Evolutionary conservation across 2,329 filamentous ascomycete genomes (phyloP).

Genomic region (Trichoderma sp.): DNA sequence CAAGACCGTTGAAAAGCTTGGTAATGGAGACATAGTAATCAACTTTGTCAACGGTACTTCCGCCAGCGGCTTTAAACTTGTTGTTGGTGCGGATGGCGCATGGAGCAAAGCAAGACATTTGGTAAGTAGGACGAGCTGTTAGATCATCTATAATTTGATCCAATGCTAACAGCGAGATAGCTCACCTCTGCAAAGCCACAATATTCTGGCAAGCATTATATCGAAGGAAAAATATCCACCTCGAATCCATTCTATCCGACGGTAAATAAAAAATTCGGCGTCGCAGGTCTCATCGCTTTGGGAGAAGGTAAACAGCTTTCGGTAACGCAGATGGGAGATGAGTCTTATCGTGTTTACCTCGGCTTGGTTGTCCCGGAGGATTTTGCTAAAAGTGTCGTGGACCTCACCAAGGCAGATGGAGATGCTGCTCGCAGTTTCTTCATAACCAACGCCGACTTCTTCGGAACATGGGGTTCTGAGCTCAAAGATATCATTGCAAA

Average conservation of each 20-base stretch:
- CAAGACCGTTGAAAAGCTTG: background rate
- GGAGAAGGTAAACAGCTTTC: constrained; percentile 9
- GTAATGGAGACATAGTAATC: constrained; percentile 40
- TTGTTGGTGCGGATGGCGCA: constrained; percentile 45
- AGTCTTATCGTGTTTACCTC: constrained; percentile 11
- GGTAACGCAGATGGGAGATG: background rate
- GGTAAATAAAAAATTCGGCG: background rate
- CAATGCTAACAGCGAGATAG: constrained; percentile 25
- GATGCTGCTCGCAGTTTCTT: background rate
- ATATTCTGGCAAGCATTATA: constrained; percentile 23
- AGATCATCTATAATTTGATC: background rate
- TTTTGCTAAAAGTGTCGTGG: background rate
- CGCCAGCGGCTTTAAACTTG: constrained; percentile 45
- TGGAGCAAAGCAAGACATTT: constrained; percentile 43
- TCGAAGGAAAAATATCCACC: constrained; percentile 7
- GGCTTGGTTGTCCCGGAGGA: background rate
- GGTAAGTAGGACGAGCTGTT: background rate
- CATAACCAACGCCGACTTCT: background rate
- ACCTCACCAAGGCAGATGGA: background rate
- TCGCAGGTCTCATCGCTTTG: background rate
- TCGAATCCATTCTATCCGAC: constrained; percentile 8
- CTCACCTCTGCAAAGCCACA: constrained; percentile 30
- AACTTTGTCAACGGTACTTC: constrained; percentile 44
- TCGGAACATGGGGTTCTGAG: background rate
- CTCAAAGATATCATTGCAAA: constrained; percentile 17